Evolutionary conservation across 257 asterid genomes (phyloP), one percentile per base, ranked within the genome.

Genomic region (Henckelia pumila): DNA sequence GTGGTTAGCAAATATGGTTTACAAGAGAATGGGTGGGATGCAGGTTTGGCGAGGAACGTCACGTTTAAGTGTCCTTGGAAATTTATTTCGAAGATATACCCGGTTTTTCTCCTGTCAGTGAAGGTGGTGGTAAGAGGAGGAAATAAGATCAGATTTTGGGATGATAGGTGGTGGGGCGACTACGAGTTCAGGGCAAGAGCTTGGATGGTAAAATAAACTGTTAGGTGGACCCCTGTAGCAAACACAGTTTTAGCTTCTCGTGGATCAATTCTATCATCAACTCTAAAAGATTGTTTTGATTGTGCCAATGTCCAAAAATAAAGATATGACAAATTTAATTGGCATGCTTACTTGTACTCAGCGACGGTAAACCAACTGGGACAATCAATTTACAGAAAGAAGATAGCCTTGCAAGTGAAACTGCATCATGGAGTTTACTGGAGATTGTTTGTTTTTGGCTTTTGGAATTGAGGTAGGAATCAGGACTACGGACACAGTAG

Each of bases 301-400:
- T 19, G 59, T 14, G 29, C 61, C 8, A 28, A 57, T 63, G 37
- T 32, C 9, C 49, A 74, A 70, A 63, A 33, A 56, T 20, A 64
- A 74, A 60, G n/a, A 37, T 61, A 59, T 64, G 66, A 50, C 60
- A 61, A 44, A 59, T 57, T 62, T 58, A 69, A 72, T 49, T 71
- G 67, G 64, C 71, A 24, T 63, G 64, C 94, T 82, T 86, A 89
- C 97, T 82, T 75, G 72, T 76, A 78, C 82, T 77, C 64, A 88
- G 81, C 73, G 89, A 85, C 20, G 95, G 89, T 81, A 93, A 75
- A 75, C 98, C 98, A 63, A 86, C 29, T 30, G 98, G 98, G 72
- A 90, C 85, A 30, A 86, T 77, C 86, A 93, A 76, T 80, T 90
- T 88, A 80, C 88, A 83, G 73, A 78, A 82, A 71, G 86, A 71